Conservation (phyloP, 345 rosid genomes). For the Syzygium grande region DNA sequence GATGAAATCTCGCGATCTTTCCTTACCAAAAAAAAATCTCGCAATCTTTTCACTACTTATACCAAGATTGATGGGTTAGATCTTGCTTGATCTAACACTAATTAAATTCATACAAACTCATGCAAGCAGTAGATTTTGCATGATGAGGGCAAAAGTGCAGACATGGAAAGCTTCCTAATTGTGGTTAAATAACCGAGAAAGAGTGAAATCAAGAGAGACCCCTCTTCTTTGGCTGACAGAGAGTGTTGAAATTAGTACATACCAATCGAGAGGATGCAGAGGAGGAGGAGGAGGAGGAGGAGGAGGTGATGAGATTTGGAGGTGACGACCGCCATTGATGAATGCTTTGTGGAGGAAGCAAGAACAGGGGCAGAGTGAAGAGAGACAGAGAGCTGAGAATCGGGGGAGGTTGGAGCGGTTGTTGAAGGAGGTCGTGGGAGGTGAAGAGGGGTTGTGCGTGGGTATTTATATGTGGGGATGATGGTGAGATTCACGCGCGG, state of each 20-base stretch:
- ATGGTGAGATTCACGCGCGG: neutral
- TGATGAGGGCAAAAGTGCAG: neutral
- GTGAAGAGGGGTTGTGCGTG: neutral
- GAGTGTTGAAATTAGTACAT: neutral
- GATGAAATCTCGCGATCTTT: neutral
- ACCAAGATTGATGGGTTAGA: neutral
- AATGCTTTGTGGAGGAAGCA: neutral
- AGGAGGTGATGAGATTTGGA: conserved; percentile 1
- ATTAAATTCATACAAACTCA: neutral
- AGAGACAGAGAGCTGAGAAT: neutral
- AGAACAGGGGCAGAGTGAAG: neutral
- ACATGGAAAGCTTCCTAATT: neutral
- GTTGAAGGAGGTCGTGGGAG: neutral
- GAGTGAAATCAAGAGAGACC: neutral
- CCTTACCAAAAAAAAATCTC: no score
- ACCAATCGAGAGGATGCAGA: conserved; percentile 16
- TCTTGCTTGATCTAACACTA: neutral
- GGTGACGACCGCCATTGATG: neutral
- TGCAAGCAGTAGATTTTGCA: neutral
- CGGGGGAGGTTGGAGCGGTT: neutral
- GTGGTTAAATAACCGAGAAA: neutral
- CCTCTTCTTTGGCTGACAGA: neutral
- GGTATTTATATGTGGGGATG: neutral
- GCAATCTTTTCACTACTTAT: no score
- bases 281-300: neutral